Conservation (phyloP, 1,284 basidiomycete species). For the Caloboletus inedulis region DNA sequence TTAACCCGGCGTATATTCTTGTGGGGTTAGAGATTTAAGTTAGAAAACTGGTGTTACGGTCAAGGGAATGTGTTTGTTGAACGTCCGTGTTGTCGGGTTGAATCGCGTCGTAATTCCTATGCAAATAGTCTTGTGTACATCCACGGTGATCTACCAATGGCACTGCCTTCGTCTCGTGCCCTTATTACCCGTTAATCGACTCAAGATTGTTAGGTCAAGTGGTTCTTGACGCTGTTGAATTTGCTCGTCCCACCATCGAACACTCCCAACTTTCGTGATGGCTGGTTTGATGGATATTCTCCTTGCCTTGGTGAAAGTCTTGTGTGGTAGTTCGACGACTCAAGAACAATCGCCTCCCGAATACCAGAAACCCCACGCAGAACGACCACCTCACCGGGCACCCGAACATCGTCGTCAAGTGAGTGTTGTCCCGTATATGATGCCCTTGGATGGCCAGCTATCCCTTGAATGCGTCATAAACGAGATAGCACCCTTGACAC, state of each 20-base stretch:
- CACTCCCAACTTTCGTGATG: slow-evolving; percentile 10
- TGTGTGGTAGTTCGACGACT: slow-evolving; percentile 26
- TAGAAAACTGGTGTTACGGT: slow-evolving; percentile 10
- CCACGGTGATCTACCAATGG: no score
- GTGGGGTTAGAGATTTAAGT: slow-evolving; percentile 71
- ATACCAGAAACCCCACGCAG: slow-evolving; percentile 8
- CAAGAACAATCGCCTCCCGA: slow-evolving; percentile 12
- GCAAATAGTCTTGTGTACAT: slow-evolving; percentile 12
- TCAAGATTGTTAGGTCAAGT: not conserved
- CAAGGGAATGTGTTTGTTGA: slow-evolving; percentile 31
- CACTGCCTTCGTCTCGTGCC: not conserved
- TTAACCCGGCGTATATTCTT: slow-evolving; percentile 67
- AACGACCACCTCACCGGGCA: slow-evolving; percentile 6
- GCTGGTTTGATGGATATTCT: slow-evolving; percentile 27
- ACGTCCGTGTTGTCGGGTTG: slow-evolving; percentile 28
- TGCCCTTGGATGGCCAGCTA: not conserved
- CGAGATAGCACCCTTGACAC: slow-evolving; percentile 5
- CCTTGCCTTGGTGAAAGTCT: slow-evolving; percentile 19
- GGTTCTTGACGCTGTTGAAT: not conserved
- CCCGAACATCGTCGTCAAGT: slow-evolving; percentile 16
- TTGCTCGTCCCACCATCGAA: not conserved
- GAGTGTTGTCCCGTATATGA: slow-evolving; percentile 6
- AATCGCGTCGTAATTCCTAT: slow-evolving; percentile 4
- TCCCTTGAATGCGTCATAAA: slow-evolving; percentile 1
- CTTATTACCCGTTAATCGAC: not conserved